phyloP scores from a whole-genome alignment of 2,329 filamentous ascomycete genomes.

The Leptographium flavum region DNA sequence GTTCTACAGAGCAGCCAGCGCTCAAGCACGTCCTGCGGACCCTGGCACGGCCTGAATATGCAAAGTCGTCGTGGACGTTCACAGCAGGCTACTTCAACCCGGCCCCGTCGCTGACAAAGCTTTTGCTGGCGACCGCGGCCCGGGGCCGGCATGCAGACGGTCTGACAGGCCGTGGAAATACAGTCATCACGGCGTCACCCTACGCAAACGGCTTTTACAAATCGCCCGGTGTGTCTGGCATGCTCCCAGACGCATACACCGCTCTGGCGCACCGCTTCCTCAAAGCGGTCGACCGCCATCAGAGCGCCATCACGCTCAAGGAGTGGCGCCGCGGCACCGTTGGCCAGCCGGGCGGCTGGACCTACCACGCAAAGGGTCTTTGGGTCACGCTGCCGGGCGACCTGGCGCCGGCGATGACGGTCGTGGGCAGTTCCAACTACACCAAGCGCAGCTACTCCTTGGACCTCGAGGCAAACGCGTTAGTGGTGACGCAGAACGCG shows the following conservation, averaged over 20 bases:
- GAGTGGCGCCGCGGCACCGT: constrained; percentile 83
- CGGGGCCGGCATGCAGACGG: constrained; percentile 15
- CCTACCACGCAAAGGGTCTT: constrained; percentile 92
- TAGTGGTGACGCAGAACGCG: constrained; percentile 70
- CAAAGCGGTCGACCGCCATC: constrained; percentile 33
- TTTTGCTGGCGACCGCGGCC: constrained; percentile 52
- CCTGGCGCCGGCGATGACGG: constrained; percentile 56
- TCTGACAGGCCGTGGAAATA: constrained; percentile 46
- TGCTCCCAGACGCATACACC: constrained; percentile 85
- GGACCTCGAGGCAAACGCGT: constrained; percentile 77
- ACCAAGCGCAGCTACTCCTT: constrained; percentile 86
- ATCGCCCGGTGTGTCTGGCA: constrained; percentile 73
- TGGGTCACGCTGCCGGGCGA: constrained; percentile 68
- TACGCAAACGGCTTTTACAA: constrained; percentile 93
- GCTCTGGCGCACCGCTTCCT: constrained; percentile 75
- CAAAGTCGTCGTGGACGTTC: constrained; percentile 76
- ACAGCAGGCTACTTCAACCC: constrained; percentile 99
- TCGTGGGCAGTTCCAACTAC: constrained; percentile 90
- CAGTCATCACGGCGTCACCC: constrained; percentile 82
- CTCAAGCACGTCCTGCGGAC: constrained; percentile 60
- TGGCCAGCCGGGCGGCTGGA: constrained; percentile 75
- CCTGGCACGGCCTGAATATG: constrained; percentile 48
- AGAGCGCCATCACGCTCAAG: constrained; percentile 52
- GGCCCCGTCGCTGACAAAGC: constrained; percentile 63
- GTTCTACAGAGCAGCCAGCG: constrained; percentile 78